Conservation (phyloP, 2,329 filamentous ascomycete species). For the Epichloe bromicola region DNA sequence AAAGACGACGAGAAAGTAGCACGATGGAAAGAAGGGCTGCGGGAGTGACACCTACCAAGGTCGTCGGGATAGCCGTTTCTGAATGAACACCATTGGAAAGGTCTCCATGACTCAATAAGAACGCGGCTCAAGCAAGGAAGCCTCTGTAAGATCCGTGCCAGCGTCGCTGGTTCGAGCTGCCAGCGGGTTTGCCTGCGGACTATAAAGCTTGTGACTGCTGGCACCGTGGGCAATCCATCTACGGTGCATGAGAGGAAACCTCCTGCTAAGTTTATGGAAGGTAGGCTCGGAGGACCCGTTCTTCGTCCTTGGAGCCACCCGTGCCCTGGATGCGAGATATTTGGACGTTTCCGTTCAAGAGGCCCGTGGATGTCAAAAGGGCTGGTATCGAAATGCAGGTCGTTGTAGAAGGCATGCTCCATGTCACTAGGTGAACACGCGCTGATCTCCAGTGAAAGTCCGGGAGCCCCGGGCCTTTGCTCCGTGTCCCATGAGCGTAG, state of each 20-base stretch:
- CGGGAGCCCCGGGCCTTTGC: background rate
- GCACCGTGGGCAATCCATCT: background rate
- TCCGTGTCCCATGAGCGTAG: background rate
- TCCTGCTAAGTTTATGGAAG: background rate
- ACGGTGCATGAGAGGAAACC: background rate
- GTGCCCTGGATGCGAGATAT: background rate
- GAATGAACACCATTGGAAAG: background rate
- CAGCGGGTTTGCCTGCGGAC: background rate
- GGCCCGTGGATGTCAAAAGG: background rate
- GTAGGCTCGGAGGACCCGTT: background rate
- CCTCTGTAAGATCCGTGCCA: background rate
- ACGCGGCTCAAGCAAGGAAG: background rate
- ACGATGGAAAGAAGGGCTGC: background rate
- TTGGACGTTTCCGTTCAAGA: background rate
- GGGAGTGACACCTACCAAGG: background rate
- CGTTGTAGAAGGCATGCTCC: background rate
- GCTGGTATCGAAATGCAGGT: background rate
- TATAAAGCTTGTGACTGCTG: background rate
- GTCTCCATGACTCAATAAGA: background rate
- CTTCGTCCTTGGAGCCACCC: background rate
- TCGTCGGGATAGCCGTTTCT: background rate
- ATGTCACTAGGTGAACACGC: background rate
- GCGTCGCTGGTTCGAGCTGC: background rate
- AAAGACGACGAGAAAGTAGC: background rate
- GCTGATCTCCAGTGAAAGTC: conserved; percentile 1